phyloP scores from a whole-genome alignment of 2,329 filamentous ascomycete genomes.

The Aspergillus glaucus region DNA sequence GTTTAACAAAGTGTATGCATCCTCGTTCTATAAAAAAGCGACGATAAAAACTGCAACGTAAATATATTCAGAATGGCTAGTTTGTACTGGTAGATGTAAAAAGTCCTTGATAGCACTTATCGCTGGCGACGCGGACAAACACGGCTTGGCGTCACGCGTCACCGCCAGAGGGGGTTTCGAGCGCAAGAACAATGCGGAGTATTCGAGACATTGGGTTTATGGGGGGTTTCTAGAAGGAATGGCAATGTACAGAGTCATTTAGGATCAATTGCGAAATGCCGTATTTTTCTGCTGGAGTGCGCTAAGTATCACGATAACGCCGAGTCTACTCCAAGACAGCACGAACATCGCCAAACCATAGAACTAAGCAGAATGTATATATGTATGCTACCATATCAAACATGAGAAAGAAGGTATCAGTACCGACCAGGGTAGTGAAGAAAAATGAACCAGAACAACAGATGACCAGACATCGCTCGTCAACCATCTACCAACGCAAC shows the following conservation, averaged over 20 bases:
- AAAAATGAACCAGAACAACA: too few relatives aligned
- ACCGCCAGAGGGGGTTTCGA: background rate
- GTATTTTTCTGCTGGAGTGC: too few relatives aligned
- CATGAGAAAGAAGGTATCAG: background rate
- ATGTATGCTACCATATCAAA: background rate
- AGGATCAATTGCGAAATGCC: too few relatives aligned
- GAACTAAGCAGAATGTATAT: background rate
- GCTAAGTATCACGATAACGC: too few relatives aligned
- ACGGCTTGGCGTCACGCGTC: constrained; percentile 2
- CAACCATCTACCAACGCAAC: background rate
- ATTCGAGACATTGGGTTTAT: background rate
- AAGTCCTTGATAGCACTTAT: background rate
- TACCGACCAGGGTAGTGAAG: background rate
- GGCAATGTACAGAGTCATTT: too few relatives aligned
- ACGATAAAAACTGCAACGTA: background rate
- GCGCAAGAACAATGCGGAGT: background rate
- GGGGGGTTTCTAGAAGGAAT: background rate
- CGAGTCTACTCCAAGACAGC: too few relatives aligned
- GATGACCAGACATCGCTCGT: background rate
- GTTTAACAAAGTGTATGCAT: constrained; percentile 14
- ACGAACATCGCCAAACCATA: too few relatives aligned
- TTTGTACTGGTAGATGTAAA: background rate
- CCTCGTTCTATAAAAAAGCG: constrained; percentile 1
- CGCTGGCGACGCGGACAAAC: background rate
- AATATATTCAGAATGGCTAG: background rate